Conservation (phyloP, 2,329 filamentous ascomycete genomes). For the Colletotrichum coccodes region DNA sequence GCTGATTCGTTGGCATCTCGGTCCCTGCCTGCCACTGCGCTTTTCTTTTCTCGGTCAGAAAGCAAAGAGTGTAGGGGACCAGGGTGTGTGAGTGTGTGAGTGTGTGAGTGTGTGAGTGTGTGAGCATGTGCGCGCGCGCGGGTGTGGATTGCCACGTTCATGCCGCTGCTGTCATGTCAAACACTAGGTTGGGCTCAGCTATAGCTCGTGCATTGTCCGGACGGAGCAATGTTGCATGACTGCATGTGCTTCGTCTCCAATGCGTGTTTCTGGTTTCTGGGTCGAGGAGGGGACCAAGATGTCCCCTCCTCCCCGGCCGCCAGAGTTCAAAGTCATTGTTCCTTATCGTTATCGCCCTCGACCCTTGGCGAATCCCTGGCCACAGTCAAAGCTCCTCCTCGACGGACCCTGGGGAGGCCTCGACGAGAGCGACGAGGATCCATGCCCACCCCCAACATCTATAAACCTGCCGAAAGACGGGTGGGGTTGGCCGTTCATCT, state of each 20-base stretch:
- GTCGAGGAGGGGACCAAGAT: background rate
- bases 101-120: background rate
- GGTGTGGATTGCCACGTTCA: slow-evolving; percentile 19
- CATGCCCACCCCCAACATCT: background rate
- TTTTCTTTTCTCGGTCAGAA: background rate
- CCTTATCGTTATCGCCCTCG: background rate
- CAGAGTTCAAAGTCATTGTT: background rate
- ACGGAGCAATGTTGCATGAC: slow-evolving; percentile 1
- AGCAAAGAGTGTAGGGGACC: background rate
- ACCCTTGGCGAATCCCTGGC: background rate
- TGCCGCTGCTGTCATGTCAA: slow-evolving; percentile 24
- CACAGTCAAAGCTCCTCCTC: background rate
- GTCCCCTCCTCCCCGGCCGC: background rate
- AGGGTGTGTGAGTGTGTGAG: background rate
- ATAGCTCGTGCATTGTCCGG: background rate
- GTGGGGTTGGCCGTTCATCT: too few species aligned
- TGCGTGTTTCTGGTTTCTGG: slow-evolving; percentile 6
- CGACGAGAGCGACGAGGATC: background rate
- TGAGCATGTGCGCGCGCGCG: too few species aligned
- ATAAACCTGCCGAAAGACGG: background rate
- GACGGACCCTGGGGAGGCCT: background rate
- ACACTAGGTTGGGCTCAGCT: slow-evolving; percentile 8
- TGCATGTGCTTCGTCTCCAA: background rate
- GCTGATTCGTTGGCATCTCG: background rate
- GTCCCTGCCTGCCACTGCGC: background rate